Percentiles rank a stretch among this genome's conserved stretches.
Conservation (phyloP, 129 eudicot genomes). For the Erigeron canadensis region DNA sequence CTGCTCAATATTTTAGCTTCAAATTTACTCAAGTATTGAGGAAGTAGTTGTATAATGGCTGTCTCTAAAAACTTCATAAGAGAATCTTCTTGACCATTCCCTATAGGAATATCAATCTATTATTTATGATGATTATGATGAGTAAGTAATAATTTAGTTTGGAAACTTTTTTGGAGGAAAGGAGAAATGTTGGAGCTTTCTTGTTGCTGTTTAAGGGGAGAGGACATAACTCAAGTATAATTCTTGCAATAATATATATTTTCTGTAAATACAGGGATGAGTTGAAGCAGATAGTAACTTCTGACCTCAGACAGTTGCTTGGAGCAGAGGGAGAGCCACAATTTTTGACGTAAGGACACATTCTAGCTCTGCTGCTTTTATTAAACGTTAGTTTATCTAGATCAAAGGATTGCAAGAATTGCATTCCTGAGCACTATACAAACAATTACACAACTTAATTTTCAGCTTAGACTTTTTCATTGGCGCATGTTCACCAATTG, state of each 20-base stretch:
- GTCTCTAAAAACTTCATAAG: neutral
- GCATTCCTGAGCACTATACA: neutral
- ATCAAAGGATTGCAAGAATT: neutral
- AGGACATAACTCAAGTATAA: neutral
- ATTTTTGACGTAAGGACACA: conserved; percentile 55
- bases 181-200: conserved; percentile 6
- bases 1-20: conserved; percentile 4
- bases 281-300: conserved; percentile 78
- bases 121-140: neutral
- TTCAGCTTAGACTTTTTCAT: neutral
- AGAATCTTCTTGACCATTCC: neutral
- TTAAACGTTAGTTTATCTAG: too few species aligned
- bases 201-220: neutral
- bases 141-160: conserved; percentile 5
- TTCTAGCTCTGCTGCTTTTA: too few species aligned
- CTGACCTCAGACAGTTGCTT: conserved; percentile 81
- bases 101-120: neutral
- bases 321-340: conserved; percentile 92
- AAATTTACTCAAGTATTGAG: neutral
- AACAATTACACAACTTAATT: neutral
- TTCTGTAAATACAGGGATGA: conserved; percentile 57
- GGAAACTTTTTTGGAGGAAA: neutral
- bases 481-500: neutral
- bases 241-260: conserved; percentile 10
- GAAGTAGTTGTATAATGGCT: neutral